phyloP scores from a whole-genome alignment of 768 basidiomycete genomes.

The Agaricus bisporus region DNA sequence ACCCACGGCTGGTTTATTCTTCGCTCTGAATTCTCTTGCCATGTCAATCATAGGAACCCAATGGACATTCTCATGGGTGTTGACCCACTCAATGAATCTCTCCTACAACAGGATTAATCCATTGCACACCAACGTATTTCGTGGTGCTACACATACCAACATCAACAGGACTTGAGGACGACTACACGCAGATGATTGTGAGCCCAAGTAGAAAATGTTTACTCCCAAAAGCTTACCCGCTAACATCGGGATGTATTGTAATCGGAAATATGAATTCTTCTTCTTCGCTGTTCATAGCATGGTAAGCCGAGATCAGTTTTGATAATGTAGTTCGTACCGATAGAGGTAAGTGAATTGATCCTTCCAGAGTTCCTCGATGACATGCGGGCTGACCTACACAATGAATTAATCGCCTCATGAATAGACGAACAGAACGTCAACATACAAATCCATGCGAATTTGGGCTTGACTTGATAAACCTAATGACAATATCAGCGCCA shows the following conservation, averaged over 20 bases:
- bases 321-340: conserved; percentile 27
- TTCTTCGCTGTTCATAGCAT: conserved; percentile 38
- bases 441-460: conserved; percentile 71
- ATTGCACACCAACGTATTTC: background rate
- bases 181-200: conserved; percentile 22
- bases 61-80: conserved; percentile 60
- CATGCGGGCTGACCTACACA: conserved; percentile 51
- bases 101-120: conserved; percentile 31
- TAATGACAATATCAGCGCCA: conserved; percentile 17
- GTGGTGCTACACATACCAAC: conserved; percentile 35
- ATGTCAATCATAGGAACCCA: conserved; percentile 71
- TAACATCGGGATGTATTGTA: conserved; percentile 76
- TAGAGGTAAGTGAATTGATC: conserved; percentile 68
- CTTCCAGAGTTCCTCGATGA: conserved; percentile 72
- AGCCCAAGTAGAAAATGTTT: background rate
- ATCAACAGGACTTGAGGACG: conserved; percentile 69
- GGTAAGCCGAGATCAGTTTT: conserved; percentile 1
- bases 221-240: conserved; percentile 38
- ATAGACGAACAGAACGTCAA: background rate
- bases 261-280: conserved; percentile 67
- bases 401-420: background rate
- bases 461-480: conserved; percentile 63
- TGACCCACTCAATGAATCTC: conserved; percentile 71
- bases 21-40: conserved; percentile 53
- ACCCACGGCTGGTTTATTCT: conserved; percentile 38